phyloP scores from a whole-genome alignment of 139 green algal species.

The Diplosphaera chodatii region DNA sequence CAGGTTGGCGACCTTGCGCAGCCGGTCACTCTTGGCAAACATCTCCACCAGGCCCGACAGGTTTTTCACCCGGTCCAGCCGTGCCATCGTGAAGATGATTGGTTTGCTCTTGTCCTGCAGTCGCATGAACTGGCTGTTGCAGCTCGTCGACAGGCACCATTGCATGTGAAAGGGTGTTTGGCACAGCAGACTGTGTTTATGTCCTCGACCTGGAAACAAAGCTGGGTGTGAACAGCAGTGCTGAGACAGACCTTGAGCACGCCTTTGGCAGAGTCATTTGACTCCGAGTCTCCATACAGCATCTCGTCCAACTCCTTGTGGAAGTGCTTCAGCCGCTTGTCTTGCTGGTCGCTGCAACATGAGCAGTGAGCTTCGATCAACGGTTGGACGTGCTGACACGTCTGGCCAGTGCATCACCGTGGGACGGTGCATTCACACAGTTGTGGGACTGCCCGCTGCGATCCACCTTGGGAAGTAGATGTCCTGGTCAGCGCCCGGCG shows the following conservation, averaged over 20 bases:
- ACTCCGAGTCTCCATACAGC: conserved; percentile 29
- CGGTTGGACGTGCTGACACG: no score
- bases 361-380: neutral
- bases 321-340: neutral
- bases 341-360: neutral
- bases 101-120: conserved; percentile 57
- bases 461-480: conserved; percentile 71
- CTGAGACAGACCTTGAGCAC: conserved; percentile 20
- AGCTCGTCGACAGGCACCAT: no score
- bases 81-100: conserved; percentile 78
- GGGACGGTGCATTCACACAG: no score
- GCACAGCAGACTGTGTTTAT: no score
- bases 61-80: conserved; percentile 83
- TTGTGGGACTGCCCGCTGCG: no score
- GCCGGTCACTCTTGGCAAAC: conserved; percentile 47
- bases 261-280: conserved; percentile 3
- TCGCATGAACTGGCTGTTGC: no score
- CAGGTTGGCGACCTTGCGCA: conserved; percentile 66
- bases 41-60: conserved; percentile 64
- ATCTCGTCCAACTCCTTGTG: neutral
- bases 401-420: no score
- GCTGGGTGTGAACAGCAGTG: no score
- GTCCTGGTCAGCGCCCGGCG: conserved; percentile 63
- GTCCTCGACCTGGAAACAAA: no score
- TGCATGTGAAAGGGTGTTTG: no score